phyloP scores from a whole-genome alignment of 2,329 filamentous ascomycete species.

The Magnaporthales sp. region DNA sequence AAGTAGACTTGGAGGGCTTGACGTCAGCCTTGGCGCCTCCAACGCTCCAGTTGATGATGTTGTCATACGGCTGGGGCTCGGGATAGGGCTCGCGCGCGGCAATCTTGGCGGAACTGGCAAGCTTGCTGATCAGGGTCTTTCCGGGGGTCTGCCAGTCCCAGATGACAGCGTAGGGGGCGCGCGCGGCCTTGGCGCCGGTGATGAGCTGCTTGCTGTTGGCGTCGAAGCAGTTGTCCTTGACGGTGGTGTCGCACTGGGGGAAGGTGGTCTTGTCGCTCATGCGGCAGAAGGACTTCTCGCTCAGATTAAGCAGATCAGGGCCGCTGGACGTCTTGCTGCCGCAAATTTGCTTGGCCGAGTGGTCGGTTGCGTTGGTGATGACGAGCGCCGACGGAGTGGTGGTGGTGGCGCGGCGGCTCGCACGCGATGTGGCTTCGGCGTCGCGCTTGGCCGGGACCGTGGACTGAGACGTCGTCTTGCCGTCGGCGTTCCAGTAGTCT shows the following conservation, averaged over 20 bases:
- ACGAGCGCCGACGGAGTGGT: not conserved
- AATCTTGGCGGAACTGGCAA: not conserved
- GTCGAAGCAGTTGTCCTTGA: not conserved
- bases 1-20: not conserved
- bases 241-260: not conserved
- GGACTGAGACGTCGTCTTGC: not conserved
- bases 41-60: not conserved
- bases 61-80: not conserved
- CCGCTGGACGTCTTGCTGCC: not conserved
- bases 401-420: not conserved
- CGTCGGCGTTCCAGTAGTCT: not conserved
- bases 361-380: not conserved
- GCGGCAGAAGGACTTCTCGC: not conserved
- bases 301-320: not conserved
- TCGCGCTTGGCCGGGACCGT: not conserved
- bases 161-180: not conserved
- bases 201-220: not conserved
- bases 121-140: not conserved
- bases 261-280: not conserved
- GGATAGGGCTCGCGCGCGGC: not conserved
- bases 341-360: not conserved
- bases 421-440: not conserved
- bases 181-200: not conserved
- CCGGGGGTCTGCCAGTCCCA: not conserved
- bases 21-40: not conserved